Percentiles rank a stretch among this genome's conserved stretches.
Evolutionary conservation across 495 filamentous ascomycete genomes (phyloP).

Genomic region (Symbiotaphrina buchneri): DNA sequence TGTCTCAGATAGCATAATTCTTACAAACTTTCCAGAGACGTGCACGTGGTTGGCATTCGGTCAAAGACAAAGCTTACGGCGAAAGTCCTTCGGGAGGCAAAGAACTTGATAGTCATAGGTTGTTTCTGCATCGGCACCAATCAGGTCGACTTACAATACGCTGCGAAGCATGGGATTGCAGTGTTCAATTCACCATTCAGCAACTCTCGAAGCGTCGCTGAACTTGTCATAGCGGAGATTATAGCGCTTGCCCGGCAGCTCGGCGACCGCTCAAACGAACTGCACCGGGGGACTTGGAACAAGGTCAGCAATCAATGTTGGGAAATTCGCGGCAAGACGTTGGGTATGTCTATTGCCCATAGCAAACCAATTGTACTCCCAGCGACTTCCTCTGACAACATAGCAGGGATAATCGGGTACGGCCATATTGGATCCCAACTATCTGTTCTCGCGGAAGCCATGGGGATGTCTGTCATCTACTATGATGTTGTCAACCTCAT

Average conservation of each 20-base stretch:
- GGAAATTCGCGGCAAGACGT: slow-evolving; percentile 94
- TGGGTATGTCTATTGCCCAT: slow-evolving; percentile 31
- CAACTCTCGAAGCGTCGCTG: slow-evolving; percentile 91
- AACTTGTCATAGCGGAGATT: slow-evolving; percentile 86
- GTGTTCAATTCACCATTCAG: slow-evolving; percentile 99
- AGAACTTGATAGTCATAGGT: slow-evolving; percentile 85
- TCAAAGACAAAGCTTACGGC: slow-evolving; percentile 91
- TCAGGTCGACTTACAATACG: slow-evolving; percentile 87
- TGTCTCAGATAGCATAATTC: slow-evolving; percentile 5
- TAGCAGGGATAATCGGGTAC: slow-evolving; percentile 73
- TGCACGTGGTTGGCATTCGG: slow-evolving; percentile 94
- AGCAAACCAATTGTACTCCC: background rate
- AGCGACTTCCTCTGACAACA: slow-evolving; percentile 6
- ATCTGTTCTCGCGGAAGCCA: slow-evolving; percentile 85
- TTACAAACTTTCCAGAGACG: slow-evolving; percentile 33
- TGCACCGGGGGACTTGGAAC: slow-evolving; percentile 93
- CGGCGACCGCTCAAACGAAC: slow-evolving; percentile 79
- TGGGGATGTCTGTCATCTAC: slow-evolving; percentile 95
- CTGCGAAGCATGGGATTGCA: slow-evolving; percentile 75
- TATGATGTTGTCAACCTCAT: slow-evolving; percentile 87
- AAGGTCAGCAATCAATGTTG: slow-evolving; percentile 92
- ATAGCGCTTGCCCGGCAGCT: slow-evolving; percentile 80
- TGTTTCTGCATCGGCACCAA: slow-evolving; percentile 99
- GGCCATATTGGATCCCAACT: slow-evolving; percentile 95
- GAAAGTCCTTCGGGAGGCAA: slow-evolving; percentile 67